Evolutionary conservation across 768 basidiomycete genomes (phyloP).

Genomic region (Xerocomellus chrysenteron): DNA sequence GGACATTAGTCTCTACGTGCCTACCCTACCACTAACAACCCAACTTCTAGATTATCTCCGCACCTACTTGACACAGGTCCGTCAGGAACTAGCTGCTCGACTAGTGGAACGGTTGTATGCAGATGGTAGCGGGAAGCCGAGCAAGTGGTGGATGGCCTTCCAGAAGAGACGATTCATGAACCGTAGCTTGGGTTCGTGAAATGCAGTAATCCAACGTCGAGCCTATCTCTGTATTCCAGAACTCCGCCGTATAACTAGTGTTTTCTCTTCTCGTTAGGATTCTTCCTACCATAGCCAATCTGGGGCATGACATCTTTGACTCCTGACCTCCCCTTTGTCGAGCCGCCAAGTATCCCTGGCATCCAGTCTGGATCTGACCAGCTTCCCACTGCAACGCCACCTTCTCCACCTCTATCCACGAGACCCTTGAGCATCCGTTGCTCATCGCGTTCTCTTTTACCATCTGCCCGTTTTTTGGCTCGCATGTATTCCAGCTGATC

Average conservation of each 20-base stretch:
- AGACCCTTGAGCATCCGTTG: slow-evolving; percentile 60
- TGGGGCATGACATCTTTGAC: slow-evolving; percentile 70
- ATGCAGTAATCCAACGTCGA: not conserved
- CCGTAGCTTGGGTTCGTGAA: slow-evolving; percentile 73
- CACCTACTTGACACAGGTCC: slow-evolving; percentile 87
- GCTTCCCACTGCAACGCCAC: slow-evolving; percentile 58
- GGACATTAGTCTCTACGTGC: not conserved
- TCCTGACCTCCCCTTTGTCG: slow-evolving; percentile 65
- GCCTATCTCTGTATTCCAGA: slow-evolving; percentile 14
- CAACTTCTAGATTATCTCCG: slow-evolving; percentile 77
- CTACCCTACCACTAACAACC: slow-evolving; percentile 7
- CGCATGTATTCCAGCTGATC: slow-evolving; percentile 88
- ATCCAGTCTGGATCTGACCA: slow-evolving; percentile 98
- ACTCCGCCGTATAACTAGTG: slow-evolving; percentile 24
- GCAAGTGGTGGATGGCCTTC: slow-evolving; percentile 99
- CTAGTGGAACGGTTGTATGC: slow-evolving; percentile 88
- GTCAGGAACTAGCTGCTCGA: slow-evolving; percentile 87
- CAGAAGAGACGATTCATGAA: slow-evolving; percentile 97
- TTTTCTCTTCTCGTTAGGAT: slow-evolving; percentile 82
- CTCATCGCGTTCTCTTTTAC: slow-evolving; percentile 76
- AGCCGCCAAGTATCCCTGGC: slow-evolving; percentile 71
- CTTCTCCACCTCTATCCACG: slow-evolving; percentile 48
- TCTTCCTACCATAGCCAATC: slow-evolving; percentile 84
- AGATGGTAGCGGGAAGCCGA: slow-evolving; percentile 90
- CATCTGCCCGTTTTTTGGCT: slow-evolving; percentile 76